Percentiles rank a stretch among this genome's conserved stretches.
Evolutionary conservation across 805 yeast species (phyloP).

Genomic region (Candida nemodendra): DNA sequence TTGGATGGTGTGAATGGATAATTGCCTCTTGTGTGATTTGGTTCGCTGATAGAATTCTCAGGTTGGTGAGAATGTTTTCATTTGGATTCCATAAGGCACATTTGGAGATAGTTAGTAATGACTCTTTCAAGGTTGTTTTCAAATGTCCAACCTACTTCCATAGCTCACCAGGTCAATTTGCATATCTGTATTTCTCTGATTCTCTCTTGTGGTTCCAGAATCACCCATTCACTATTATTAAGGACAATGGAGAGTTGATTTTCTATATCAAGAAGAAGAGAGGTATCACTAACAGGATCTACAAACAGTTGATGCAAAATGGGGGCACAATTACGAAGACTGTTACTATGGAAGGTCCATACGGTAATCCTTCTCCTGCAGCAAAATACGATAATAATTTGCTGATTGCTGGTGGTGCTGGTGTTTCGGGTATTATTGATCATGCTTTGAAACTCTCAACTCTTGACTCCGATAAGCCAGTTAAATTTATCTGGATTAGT

Average conservation of each 20-base stretch:
- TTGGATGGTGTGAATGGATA: conserved; percentile 35
- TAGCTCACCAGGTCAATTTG: conserved; percentile 54
- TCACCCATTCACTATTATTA: conserved; percentile 65
- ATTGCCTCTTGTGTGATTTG: conserved; percentile 45
- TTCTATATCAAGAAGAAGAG: conserved; percentile 47
- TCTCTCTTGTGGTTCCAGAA: conserved; percentile 60
- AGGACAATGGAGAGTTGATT: conserved; percentile 36
- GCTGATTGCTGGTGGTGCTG: conserved; percentile 69
- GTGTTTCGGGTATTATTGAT: conserved; percentile 55
- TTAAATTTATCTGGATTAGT: conserved; percentile 60
- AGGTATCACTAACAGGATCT: conserved; percentile 50
- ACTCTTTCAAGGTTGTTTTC: conserved; percentile 44
- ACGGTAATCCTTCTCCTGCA: conserved; percentile 53
- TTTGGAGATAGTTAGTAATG: conserved; percentile 16
- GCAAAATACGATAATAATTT: conserved; percentile 48
- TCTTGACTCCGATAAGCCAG: conserved; percentile 21
- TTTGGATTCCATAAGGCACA: conserved; percentile 27
- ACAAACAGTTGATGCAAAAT: conserved; percentile 30
- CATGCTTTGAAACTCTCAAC: conserved; percentile 34
- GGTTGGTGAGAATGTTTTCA: conserved; percentile 34
- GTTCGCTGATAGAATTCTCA: conserved; percentile 49
- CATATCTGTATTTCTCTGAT: conserved; percentile 54
- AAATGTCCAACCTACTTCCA: conserved; percentile 52
- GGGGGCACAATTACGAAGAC: conserved; percentile 32
- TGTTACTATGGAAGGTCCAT: conserved; percentile 64